A percentile compares a stretch with the other conserved stretches of the same genome.
Conservation (phyloP, 2,329 filamentous ascomycete species). For the Knufia petricola region DNA sequence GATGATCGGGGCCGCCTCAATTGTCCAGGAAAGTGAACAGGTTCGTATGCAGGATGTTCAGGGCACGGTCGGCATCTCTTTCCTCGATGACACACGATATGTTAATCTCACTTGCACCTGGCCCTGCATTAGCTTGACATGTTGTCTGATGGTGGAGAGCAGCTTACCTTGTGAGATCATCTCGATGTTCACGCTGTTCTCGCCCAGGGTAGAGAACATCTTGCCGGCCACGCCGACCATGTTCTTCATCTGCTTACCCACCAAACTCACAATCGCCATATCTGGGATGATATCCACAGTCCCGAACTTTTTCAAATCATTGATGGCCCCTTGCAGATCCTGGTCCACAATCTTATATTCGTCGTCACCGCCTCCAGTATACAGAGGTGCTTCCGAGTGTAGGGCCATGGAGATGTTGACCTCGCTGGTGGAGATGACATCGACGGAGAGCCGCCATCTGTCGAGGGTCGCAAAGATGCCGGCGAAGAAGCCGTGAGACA, state of each 20-base stretch:
- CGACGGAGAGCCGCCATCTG: constrained; percentile 76
- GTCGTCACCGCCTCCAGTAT: constrained; percentile 38
- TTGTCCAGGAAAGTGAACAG: constrained; percentile 90
- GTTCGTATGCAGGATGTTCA: constrained; percentile 94
- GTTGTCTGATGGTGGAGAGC: neutral
- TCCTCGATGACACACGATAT: constrained; percentile 96
- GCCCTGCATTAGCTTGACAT: constrained; percentile 4
- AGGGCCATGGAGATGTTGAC: constrained; percentile 97
- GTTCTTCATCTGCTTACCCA: constrained; percentile 94
- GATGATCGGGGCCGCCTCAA: constrained; percentile 7
- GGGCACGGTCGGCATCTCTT: constrained; percentile 77
- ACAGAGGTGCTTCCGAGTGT: constrained; percentile 60
- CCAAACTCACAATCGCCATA: constrained; percentile 92
- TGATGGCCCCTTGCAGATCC: constrained; percentile 55
- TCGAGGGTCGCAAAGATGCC: constrained; percentile 88
- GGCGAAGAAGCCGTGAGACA: constrained; percentile 92
- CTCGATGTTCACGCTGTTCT: constrained; percentile 92
- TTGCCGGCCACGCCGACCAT: constrained; percentile 87
- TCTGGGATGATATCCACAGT: constrained; percentile 81
- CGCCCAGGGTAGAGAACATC: constrained; percentile 91
- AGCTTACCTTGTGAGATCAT: constrained; percentile 93
- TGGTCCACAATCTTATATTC: constrained; percentile 48
- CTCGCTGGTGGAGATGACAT: constrained; percentile 91
- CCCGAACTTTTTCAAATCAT: constrained; percentile 69
- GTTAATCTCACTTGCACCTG: constrained; percentile 96